Evolutionary conservation across 1,284 basidiomycete genomes (phyloP), one percentile per base, ranked within the genome.

Genomic region (Heliocybe sulcata): DNA sequence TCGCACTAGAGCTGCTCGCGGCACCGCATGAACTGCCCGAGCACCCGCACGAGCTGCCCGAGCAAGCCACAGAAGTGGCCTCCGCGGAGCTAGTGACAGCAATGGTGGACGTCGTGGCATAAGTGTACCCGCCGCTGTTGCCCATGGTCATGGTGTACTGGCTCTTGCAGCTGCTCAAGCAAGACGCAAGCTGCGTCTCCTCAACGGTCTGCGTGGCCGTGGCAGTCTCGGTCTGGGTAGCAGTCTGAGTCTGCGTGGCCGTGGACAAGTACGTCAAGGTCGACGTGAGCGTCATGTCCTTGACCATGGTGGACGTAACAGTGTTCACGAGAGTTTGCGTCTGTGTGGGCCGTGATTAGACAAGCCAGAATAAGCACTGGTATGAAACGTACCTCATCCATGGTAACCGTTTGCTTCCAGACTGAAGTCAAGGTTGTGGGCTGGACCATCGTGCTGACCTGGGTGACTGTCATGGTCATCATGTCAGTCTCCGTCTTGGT

Each of bases 101-200:
- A 11, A 48, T 29, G 12, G 49, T 35, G 23, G 52, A 45, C 35
- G 38, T 42, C 3, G 52, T 42, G 12, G 52, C 52, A 27, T 45
- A 42, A 53, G 49, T 49, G 47, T 49, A 49, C 4, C 47, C 47
- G 23, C 27, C 22, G 71, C 70, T 73, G 71, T 79, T 84, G 22
- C 81, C 81, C 16, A 68, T 57, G 12, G 65, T 74, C 64, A 85
- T 65, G 52, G 72, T 72, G 73, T 77, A 84, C 56, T 66, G 64
- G 38, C 75, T 79, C 72, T 83, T 82, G 77, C 84, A 85, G 77
- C 81, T 58, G 4, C 55, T 8, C 27, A 85, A 69, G 68, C 83
- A 85, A 54, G 76, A 67, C 51, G 76, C 72, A 56, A 85, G 76
- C 58, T 51, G 33, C 1, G 64, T 66, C 51, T 56, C 53, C 19